Evolutionary conservation across 768 basidiomycete genomes (phyloP).

Genomic region (Panus rudis): DNA sequence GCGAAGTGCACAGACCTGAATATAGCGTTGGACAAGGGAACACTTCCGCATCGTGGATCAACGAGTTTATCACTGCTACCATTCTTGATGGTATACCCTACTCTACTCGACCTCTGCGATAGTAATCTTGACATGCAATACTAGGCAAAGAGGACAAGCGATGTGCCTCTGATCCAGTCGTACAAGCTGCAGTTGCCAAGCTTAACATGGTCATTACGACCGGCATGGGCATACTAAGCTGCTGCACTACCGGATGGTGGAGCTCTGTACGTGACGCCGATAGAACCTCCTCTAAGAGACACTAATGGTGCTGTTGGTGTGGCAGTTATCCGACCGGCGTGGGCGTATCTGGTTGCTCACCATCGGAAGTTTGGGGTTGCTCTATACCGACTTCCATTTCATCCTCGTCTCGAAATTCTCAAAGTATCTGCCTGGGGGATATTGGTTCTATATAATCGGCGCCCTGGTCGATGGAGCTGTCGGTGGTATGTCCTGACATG

Average conservation of each 20-base stretch:
- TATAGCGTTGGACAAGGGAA: conserved; percentile 18
- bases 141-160: conserved; percentile 7
- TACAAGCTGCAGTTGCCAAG: conserved; percentile 65
- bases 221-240: conserved; percentile 64
- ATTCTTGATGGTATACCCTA: background rate
- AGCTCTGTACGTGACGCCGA: conserved; percentile 50
- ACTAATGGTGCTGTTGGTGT: background rate
- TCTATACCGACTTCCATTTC: conserved; percentile 59
- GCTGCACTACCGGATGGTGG: conserved; percentile 84
- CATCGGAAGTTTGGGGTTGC: conserved; percentile 50
- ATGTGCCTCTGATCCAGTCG: conserved; percentile 65
- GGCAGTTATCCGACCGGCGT: conserved; percentile 66
- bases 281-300: background rate
- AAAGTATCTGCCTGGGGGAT: conserved; percentile 65
- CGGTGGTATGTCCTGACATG: conserved; percentile 47
- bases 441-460: conserved; percentile 69
- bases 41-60: background rate
- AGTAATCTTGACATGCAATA: background rate
- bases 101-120: background rate
- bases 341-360: conserved; percentile 65
- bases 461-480: conserved; percentile 60
- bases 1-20: conserved; percentile 59
- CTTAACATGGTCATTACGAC: conserved; percentile 55
- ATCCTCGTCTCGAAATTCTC: conserved; percentile 57
- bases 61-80: background rate